phyloP scores from a whole-genome alignment of 257 asterid genomes.

The Penstemon newberryi region DNA sequence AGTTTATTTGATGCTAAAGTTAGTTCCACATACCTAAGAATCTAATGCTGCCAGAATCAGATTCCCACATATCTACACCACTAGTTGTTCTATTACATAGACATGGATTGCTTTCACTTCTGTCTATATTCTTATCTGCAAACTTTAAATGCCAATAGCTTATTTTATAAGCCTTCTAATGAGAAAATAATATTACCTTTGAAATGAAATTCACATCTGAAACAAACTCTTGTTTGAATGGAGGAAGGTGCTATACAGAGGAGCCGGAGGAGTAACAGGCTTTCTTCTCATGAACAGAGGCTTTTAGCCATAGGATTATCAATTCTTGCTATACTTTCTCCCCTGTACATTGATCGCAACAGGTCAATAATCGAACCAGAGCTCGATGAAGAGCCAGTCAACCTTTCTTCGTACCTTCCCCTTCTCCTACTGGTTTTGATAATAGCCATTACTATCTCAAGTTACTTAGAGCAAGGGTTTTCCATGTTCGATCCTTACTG shows the following conservation, averaged over 20 bases:
- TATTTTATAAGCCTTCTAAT: slow-evolving; percentile 8
- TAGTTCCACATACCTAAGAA: slow-evolving; percentile 10
- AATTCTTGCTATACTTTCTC: slow-evolving; percentile 51
- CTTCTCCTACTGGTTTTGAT: slow-evolving; percentile 42
- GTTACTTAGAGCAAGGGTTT: slow-evolving; percentile 37
- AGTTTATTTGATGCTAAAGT: neutral
- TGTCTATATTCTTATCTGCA: slow-evolving; percentile 32
- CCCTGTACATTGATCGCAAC: slow-evolving; percentile 49
- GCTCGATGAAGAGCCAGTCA: slow-evolving; percentile 37
- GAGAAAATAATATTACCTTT: neutral
- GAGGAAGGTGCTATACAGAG: slow-evolving; percentile 34
- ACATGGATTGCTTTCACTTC: slow-evolving; percentile 1
- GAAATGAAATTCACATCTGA: slow-evolving; percentile 4
- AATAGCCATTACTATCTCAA: slow-evolving; percentile 39
- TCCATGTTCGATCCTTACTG: slow-evolving; percentile 45
- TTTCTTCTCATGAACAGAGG: slow-evolving; percentile 45
- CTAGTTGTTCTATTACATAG: slow-evolving; percentile 13
- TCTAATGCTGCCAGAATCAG: slow-evolving; percentile 47
- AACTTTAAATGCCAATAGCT: slow-evolving; percentile 20
- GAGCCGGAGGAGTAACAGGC: slow-evolving; percentile 34
- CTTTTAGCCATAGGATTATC: slow-evolving; percentile 49
- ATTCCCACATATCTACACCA: slow-evolving; percentile 42
- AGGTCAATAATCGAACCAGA: slow-evolving; percentile 36
- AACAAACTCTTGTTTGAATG: slow-evolving; percentile 24
- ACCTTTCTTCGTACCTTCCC: slow-evolving; percentile 42